Percentiles rank a stretch among this genome's conserved stretches.
Evolutionary conservation across 2,329 filamentous ascomycete genomes (phyloP).

Genomic region (Plenodomus biglobosus): DNA sequence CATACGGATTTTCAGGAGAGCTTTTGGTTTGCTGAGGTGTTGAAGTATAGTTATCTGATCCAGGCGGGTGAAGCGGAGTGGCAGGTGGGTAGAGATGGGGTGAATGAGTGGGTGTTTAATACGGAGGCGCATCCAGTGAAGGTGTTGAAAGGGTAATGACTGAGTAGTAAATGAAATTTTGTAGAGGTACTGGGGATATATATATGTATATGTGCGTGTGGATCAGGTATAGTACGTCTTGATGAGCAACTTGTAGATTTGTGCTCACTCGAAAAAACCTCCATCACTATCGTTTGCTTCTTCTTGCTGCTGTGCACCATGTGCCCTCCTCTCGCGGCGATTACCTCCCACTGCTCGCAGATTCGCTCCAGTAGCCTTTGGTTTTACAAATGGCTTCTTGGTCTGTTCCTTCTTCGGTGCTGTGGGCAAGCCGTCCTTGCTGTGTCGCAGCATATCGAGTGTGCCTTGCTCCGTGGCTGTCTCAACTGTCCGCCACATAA

Average conservation of each 20-base stretch:
- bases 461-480: constrained; percentile 62
- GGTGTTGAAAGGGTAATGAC: constrained; percentile 31
- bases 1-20: constrained; percentile 76
- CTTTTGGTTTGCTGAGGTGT: constrained; percentile 83
- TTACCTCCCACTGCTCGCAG: constrained; percentile 14
- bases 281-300: constrained; percentile 42
- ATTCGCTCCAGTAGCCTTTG: constrained; percentile 19
- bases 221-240: too few relatives aligned
- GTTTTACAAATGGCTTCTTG: constrained; percentile 18
- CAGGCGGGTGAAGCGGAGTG: constrained; percentile 61
- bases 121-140: constrained; percentile 66
- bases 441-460: constrained; percentile 60
- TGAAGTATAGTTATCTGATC: constrained; percentile 82
- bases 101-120: constrained; percentile 63
- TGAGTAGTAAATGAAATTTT: neutral
- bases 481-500: constrained; percentile 71
- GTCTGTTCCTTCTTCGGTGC: constrained; percentile 27
- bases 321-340: constrained; percentile 23
- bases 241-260: neutral
- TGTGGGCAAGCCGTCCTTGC: constrained; percentile 38
- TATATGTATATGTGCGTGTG: constrained; percentile 11
- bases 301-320: constrained; percentile 20
- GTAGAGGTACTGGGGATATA: constrained; percentile 16
- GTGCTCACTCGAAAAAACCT: constrained; percentile 42
- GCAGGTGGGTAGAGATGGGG: constrained; percentile 55